phyloP scores from a whole-genome alignment of 768 basidiomycete genomes.

The Boletus vermiculosoides region DNA sequence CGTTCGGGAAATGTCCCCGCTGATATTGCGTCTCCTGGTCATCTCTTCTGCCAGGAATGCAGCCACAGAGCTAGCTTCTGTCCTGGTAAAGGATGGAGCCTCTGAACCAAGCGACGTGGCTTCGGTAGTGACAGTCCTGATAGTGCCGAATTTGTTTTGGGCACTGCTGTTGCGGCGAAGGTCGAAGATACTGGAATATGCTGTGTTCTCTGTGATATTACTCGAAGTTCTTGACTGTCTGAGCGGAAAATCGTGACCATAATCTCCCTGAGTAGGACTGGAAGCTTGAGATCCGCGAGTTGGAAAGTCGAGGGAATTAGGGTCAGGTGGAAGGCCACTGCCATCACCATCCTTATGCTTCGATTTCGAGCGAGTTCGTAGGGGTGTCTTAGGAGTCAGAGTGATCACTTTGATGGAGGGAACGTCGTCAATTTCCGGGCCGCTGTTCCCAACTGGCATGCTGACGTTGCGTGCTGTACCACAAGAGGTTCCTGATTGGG shows the following conservation, averaged over 20 bases:
- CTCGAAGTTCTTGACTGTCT: slow-evolving; percentile 67
- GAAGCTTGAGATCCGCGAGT: slow-evolving; percentile 36
- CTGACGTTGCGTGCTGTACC: slow-evolving; percentile 32
- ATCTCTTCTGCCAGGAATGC: slow-evolving; percentile 46
- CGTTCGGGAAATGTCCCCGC: slow-evolving; percentile 27
- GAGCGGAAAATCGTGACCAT: slow-evolving; percentile 35
- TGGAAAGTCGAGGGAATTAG: slow-evolving; percentile 32
- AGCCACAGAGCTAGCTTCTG: slow-evolving; percentile 61
- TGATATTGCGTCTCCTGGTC: slow-evolving; percentile 37
- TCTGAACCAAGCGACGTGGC: slow-evolving; percentile 64
- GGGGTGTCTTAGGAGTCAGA: slow-evolving; percentile 51
- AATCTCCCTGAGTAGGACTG: slow-evolving; percentile 35
- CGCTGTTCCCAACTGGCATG: slow-evolving; percentile 13
- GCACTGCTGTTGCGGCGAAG: slow-evolving; percentile 41
- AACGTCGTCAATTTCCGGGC: slow-evolving; percentile 38
- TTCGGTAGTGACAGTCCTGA: slow-evolving; percentile 81
- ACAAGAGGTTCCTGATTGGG: slow-evolving; percentile 43
- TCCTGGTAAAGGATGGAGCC: slow-evolving; percentile 57
- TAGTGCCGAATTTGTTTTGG: slow-evolving; percentile 70
- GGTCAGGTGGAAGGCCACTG: slow-evolving; percentile 6
- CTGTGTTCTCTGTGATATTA: slow-evolving; percentile 52
- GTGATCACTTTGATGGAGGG: slow-evolving; percentile 34
- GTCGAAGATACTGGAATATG: slow-evolving; percentile 67
- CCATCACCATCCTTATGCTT: slow-evolving; percentile 15
- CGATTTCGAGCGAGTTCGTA: slow-evolving; percentile 40